Conservation (phyloP, 768 basidiomycete genomes). For the Naematelia encephala region DNA sequence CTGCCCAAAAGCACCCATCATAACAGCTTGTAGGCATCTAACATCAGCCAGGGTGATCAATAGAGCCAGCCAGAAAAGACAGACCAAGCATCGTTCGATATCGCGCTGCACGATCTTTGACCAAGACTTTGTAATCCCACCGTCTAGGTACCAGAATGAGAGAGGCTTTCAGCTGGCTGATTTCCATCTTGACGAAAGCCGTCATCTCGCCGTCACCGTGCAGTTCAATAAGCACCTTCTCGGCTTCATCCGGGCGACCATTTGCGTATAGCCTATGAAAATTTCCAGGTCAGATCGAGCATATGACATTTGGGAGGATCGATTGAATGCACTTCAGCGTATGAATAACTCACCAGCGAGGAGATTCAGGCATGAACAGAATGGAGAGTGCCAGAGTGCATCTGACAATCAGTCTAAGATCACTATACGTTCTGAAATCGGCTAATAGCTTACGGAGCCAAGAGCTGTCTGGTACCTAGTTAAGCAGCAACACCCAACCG, state of each 20-base stretch:
- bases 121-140: conserved; percentile 20
- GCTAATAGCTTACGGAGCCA: conserved; percentile 12
- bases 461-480: conserved; percentile 15
- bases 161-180: conserved; percentile 16
- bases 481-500: background rate
- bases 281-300: background rate
- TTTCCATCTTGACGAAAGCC: conserved; percentile 19
- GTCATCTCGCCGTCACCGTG: conserved; percentile 28
- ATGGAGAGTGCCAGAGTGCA: conserved; percentile 15
- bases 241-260: conserved; percentile 22
- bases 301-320: too few relatives aligned
- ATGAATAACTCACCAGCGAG: conserved; percentile 25
- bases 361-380: conserved; percentile 31
- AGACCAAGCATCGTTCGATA: conserved; percentile 25
- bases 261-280: conserved; percentile 24
- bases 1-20: conserved; percentile 28
- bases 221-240: conserved; percentile 17
- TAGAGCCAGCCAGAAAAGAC: background rate
- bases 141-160: background rate
- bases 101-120: conserved; percentile 12
- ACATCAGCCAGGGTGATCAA: background rate
- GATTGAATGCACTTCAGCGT: background rate
- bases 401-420: conserved; percentile 6
- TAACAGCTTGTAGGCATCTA: conserved; percentile 6
- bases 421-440: background rate